Base-by-base conservation (phyloP, 805 yeast species). In the Sungouiella blattae region DNA sequence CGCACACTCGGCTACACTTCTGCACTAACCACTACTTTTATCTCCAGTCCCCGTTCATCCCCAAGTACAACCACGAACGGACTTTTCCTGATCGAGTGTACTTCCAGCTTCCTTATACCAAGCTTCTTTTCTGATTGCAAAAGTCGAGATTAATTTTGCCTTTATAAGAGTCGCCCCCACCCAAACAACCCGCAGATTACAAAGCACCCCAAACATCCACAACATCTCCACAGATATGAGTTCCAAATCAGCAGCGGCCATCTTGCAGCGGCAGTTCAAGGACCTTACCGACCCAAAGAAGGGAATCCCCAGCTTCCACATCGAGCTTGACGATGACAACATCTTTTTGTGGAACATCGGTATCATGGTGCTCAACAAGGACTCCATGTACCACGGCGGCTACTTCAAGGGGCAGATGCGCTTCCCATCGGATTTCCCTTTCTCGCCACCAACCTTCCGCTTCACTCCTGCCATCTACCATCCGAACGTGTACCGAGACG, bases 401-500 rank as follows among this genome's bases (percentile, higher is more conserved):
- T 91, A 85, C 62, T 84, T 91, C 66, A 86, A 80, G 55, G 96
- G 96, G 15, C 94, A 87, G 57, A 87, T 91, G 95, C 75, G 82
- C 49, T 91, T 91, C 64, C 98, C 98, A 5, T 63, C 70, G 15
- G 95, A 88, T 60, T 91, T 82, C 64, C 98, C 98, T 3, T 91
- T 77, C 56, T 69, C 86, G 15, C 98, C 98, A 18, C 98, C 98
- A 28, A 78, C 83, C 24, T 91, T 88, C 67, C 72, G 94, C 49
- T 91, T 91, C 69, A 82, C 91, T 6, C 96, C 97, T 11, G 83
- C 95, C 28, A 86, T 91, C 48, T 89, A 80, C 64, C 98, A 91
- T 55, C 98, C 98, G 17, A 91, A 91, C 58, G 95, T 91, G 36
- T 91, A 91, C 64, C 76, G 87, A 41, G 96, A 89, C 61, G 98